These are phyloP conservation scores for Cerrena zonata DNA, from an alignment of 1,284 basidiomycete species.

Conservation along the genomic window DNA sequence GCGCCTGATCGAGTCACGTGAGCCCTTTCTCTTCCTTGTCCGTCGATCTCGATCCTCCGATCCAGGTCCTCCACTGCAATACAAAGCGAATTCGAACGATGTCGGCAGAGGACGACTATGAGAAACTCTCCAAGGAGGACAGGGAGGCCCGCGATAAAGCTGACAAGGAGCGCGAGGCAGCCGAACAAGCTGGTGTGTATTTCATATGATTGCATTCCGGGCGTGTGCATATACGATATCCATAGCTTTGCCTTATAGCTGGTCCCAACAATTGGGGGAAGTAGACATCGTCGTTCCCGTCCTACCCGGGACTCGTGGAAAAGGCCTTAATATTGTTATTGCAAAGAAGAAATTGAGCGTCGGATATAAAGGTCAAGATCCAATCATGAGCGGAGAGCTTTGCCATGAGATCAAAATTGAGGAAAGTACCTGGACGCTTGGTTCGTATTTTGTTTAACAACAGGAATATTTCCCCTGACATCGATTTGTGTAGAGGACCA, in stretches of 20 bases:
- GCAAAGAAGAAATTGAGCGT: slow-evolving; percentile 80
- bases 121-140: slow-evolving; percentile 75
- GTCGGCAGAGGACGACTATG: slow-evolving; percentile 53
- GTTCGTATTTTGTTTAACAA: slow-evolving; percentile 40
- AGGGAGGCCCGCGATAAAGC: slow-evolving; percentile 66
- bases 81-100: too few species aligned
- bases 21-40: neutral
- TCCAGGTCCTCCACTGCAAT: too few species aligned
- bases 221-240: slow-evolving; percentile 3
- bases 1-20: slow-evolving; percentile 11
- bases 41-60: neutral
- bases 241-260: slow-evolving; percentile 83
- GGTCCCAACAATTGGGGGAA: slow-evolving; percentile 87
- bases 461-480: slow-evolving; percentile 7
- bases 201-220: slow-evolving; percentile 15
- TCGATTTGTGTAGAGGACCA: slow-evolving; percentile 63
- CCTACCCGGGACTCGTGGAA: slow-evolving; percentile 79
- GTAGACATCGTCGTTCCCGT: slow-evolving; percentile 82
- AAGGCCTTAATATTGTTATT: slow-evolving; percentile 72
- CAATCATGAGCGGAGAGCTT: slow-evolving; percentile 85
- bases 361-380: slow-evolving; percentile 79
- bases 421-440: slow-evolving; percentile 94
- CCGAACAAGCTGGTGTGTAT: slow-evolving; percentile 79
- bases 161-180: slow-evolving; percentile 63
- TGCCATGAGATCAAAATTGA: slow-evolving; percentile 92